Evolutionary conservation across 75 land plant species (phyloP), one percentile per base, ranked within the genome.

Genomic region (Ceratopteris richardii): DNA sequence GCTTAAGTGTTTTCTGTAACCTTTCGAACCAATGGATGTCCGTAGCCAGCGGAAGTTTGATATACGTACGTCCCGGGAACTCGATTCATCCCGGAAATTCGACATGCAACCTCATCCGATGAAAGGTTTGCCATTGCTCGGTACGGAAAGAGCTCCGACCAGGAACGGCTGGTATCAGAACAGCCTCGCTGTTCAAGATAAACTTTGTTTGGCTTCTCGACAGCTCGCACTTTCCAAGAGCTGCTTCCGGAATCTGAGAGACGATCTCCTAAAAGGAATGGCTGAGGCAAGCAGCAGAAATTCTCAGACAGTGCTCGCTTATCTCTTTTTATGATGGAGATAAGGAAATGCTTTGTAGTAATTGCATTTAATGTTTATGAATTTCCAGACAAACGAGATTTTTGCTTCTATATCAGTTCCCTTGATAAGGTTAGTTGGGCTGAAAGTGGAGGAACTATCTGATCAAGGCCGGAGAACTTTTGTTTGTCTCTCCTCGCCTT

Each of bases 331-430:
- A 14, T 46, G 48, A 46, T 5, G 48, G 14, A 7, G 48, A 7
- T 46, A n/a, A 20, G 21, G n/a, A 2, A 17, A 5, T 46, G 12
- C 21, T 46, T 3, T 46, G n/a, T 2, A 5, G 48, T 46, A 20
- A 9, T 14, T 14, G 42, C 42, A 14, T 40, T 9, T n/a, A n/a
- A n/a, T n/a, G n/a, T n/a, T n/a, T n/a, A n/a, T n/a, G n/a, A n/a
- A n/a, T n/a, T n/a, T n/a, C n/a, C 48, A 46, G 48, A 17, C 48
- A 14, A 46, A 46, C 48, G 48, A 46, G 14, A 46, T 46, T 5
- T 46, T 46, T 17, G 17, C 5, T 17, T 46, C 48, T 17, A 46
- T 46, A 17, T 46, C 48, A n/a, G 14, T 46, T 17, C 48, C 48
- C 12, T 46, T 46, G 48, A 14, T 46, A 5, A 5, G 48, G 5